phyloP scores from a whole-genome alignment of 1,284 basidiomycete species.

The Irpex sp. region DNA sequence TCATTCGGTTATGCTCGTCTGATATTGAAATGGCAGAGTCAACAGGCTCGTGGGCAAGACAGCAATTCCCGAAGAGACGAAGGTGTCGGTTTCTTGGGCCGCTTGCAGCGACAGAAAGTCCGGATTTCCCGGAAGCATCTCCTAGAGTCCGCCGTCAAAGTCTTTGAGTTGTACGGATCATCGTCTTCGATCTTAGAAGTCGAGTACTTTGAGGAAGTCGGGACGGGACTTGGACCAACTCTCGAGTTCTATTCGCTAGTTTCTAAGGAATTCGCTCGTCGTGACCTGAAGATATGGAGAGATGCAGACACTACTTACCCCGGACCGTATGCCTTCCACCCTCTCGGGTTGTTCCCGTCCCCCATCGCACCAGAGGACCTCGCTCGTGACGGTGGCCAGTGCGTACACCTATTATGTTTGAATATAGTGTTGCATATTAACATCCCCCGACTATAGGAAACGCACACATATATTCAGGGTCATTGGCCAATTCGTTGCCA shows the following conservation, averaged over 20 bases:
- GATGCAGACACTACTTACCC: conserved; percentile 69
- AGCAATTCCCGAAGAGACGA: conserved; percentile 77
- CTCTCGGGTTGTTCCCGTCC: conserved; percentile 85
- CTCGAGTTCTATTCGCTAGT: conserved; percentile 96
- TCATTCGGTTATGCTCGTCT: conserved; percentile 96
- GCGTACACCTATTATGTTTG: conserved; percentile 29
- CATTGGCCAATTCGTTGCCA: conserved; percentile 96
- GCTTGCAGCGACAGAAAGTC: conserved; percentile 94
- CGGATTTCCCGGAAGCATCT: conserved; percentile 93
- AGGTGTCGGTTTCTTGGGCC: conserved; percentile 86
- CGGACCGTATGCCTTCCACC: conserved; percentile 75
- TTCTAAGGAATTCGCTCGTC: conserved; percentile 88
- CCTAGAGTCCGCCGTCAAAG: conserved; percentile 96
- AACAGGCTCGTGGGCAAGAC: conserved; percentile 71
- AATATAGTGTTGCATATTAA: neutral
- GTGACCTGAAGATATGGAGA: conserved; percentile 87
- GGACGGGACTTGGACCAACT: conserved; percentile 97
- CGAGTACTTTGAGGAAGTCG: conserved; percentile 99
- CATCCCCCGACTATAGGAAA: conserved; percentile 42
- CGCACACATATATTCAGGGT: conserved; percentile 83
- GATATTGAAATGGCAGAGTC: conserved; percentile 87
- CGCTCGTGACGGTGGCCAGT: conserved; percentile 68
- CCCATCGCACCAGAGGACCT: conserved; percentile 70
- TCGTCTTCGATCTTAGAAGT: conserved; percentile 93
- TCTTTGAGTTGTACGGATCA: conserved; percentile 95